Base-by-base conservation (phyloP, 2,329 filamentous ascomycete genomes). In the Phaeophleospora eucalypticola region DNA sequence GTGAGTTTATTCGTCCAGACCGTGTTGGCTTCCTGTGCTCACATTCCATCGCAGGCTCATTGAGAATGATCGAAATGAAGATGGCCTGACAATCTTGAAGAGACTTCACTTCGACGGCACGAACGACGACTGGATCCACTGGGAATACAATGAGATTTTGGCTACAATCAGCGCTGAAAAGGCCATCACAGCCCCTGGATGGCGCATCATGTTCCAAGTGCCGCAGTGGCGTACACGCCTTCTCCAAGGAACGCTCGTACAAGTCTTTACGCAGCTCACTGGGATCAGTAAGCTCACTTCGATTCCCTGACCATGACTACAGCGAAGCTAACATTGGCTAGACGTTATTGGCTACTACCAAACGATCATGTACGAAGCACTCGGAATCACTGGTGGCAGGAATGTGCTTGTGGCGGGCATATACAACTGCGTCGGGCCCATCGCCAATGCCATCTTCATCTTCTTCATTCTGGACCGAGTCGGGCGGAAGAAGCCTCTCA, bases 201-300 rank as follows among this genome's bases (percentile, higher is more conserved):
- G 78, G 72, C 61, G 60, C 2, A 72, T 81, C 43, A 75, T 84
- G 65, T 82, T 84, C 58, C 75, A 69, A 10, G 72, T 78, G 6
- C 74, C 76, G 19, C 65, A 76, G 45, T 83, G 81, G 73, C 75
- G 83, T 58, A 82, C 74, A 39, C 73, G 83, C 14, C 74, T 85
- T 41, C 64, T 83, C 53, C 78, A 83, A 50, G 83, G 79, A 17
- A 77, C 77, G 35, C 65, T 79, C 24, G 76, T 83, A 33, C 82
- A 87, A 61, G 74, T 82, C 50, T 82, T 86, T 57, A 81, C 81
- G 39, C 82, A 85, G 53, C 76, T 85, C 58, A 77, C 74, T n/a
- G 79, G 79, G 36, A 78, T 79, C 57, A 79, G 68, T 68, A 63
- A 39, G 60, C 48, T 18, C 6, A 4, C n/a, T n/a, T n/a, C n/a